Evolutionary conservation across 257 asterid species (phyloP).

Genomic region (Capsicum baccatum): DNA sequence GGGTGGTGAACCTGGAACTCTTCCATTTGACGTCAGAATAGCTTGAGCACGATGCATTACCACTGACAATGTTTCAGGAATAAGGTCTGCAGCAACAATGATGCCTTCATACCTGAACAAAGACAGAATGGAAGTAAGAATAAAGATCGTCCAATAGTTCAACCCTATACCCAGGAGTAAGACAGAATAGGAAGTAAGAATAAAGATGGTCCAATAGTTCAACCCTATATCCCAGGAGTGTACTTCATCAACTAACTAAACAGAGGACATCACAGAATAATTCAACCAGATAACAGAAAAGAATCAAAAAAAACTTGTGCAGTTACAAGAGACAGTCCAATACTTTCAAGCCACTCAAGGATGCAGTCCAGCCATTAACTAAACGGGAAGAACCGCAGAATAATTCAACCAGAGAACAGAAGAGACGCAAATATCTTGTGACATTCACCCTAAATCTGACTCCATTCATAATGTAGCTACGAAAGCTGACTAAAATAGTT

Average conservation of each 20-base stretch:
- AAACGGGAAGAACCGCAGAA: not conserved
- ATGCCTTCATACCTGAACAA: slow-evolving; percentile 84
- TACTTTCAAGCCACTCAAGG: not conserved
- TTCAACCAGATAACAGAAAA: slow-evolving; percentile 18
- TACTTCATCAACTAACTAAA: not conserved
- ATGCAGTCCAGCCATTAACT: not conserved
- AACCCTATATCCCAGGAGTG: not conserved
- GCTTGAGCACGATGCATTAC: slow-evolving; percentile 73
- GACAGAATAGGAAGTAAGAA: slow-evolving; percentile 30
- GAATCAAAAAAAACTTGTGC: not conserved
- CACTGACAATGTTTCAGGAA: slow-evolving; percentile 85
- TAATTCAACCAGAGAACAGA: slow-evolving; percentile 12
- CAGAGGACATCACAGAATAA: not conserved
- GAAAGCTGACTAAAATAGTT: not conserved
- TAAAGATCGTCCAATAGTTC: slow-evolving; percentile 9
- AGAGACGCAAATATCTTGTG: slow-evolving; percentile 8
- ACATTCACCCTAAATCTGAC: slow-evolving; percentile 13
- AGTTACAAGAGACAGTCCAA: not conserved
- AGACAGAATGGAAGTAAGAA: slow-evolving; percentile 30
- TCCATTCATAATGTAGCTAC: slow-evolving; percentile 5
- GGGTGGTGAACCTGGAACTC: slow-evolving; percentile 75
- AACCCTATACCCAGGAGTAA: slow-evolving; percentile 8
- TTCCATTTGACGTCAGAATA: slow-evolving; percentile 73
- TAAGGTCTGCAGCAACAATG: slow-evolving; percentile 82
- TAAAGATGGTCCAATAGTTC: slow-evolving; percentile 10